These are phyloP conservation scores for Aureobasidium sp. DNA, from an alignment of 2,329 filamentous ascomycete genomes.

Conservation along the genomic window DNA sequence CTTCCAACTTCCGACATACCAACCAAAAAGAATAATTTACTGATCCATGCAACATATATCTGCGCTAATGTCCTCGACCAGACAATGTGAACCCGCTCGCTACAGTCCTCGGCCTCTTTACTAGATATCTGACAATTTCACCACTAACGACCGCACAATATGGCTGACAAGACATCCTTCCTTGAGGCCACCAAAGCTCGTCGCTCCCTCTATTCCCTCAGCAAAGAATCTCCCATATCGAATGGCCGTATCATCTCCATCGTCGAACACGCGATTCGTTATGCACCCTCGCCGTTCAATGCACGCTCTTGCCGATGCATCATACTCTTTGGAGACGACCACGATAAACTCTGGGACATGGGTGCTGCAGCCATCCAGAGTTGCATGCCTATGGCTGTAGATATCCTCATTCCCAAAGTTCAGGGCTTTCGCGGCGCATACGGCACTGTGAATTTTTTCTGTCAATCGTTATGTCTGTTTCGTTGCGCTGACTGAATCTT, in stretches of 20 bases:
- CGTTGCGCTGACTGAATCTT: neutral
- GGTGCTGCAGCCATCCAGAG: constrained; percentile 18
- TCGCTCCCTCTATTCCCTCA: constrained; percentile 22
- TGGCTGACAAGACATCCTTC: constrained; percentile 16
- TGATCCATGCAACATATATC: neutral
- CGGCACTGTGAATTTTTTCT: constrained; percentile 18
- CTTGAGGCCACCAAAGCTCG: constrained; percentile 22
- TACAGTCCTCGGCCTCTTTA: neutral
- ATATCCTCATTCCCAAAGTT: constrained; percentile 20
- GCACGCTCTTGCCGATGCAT: constrained; percentile 23
- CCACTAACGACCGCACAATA: neutral
- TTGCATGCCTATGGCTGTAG: constrained; percentile 16
- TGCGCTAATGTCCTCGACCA: neutral
- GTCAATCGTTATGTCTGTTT: neutral
- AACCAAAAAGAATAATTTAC: neutral
- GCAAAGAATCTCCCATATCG: constrained; percentile 20
- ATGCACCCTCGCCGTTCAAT: constrained; percentile 24
- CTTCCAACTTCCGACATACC: neutral
- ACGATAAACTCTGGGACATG: constrained; percentile 21
- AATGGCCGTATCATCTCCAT: constrained; percentile 22
- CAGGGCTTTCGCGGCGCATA: constrained; percentile 17
- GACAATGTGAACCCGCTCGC: neutral
- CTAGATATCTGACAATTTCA: neutral
- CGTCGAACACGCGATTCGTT: constrained; percentile 20
- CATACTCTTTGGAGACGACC: constrained; percentile 22